These are phyloP conservation scores for Candida smagusa DNA, from an alignment of 1,139 yeast genomes.

Conservation along the genomic window DNA sequence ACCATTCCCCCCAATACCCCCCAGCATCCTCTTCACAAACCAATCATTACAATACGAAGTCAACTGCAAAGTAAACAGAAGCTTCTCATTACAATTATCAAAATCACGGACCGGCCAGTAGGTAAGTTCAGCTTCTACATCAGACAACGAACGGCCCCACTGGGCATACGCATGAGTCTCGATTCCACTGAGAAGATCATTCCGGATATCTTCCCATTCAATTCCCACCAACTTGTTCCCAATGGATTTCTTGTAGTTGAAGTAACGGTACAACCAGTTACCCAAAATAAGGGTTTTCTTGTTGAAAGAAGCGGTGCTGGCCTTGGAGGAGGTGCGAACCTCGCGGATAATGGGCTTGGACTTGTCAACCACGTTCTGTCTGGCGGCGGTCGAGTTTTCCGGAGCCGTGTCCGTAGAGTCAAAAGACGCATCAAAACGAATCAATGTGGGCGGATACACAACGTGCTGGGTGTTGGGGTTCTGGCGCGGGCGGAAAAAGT, in stretches of 20 bases:
- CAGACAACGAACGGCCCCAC: constrained; percentile 26
- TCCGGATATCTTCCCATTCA: constrained; percentile 47
- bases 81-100: constrained; percentile 32
- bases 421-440: background rate
- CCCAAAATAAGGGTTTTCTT: constrained; percentile 26
- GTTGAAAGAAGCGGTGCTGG: constrained; percentile 29
- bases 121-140: constrained; percentile 16
- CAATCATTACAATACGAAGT: constrained; percentile 26
- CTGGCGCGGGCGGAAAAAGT: background rate
- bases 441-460: background rate
- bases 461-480: background rate
- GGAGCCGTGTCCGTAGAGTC: constrained; percentile 10
- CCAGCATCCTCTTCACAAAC: constrained; percentile 14
- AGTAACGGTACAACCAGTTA: constrained; percentile 35
- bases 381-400: constrained; percentile 19
- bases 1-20: background rate
- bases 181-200: constrained; percentile 37
- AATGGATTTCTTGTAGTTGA: constrained; percentile 38
- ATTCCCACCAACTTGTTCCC: constrained; percentile 39
- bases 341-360: constrained; percentile 31
- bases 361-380: constrained; percentile 20
- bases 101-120: constrained; percentile 36
- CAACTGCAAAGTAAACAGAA: constrained; percentile 26
- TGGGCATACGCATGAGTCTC: constrained; percentile 35
- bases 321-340: constrained; percentile 28